Evolutionary conservation across 495 filamentous ascomycete genomes (phyloP), one percentile per base, ranked within the genome.

Genomic region (Cryomyces minteri): DNA sequence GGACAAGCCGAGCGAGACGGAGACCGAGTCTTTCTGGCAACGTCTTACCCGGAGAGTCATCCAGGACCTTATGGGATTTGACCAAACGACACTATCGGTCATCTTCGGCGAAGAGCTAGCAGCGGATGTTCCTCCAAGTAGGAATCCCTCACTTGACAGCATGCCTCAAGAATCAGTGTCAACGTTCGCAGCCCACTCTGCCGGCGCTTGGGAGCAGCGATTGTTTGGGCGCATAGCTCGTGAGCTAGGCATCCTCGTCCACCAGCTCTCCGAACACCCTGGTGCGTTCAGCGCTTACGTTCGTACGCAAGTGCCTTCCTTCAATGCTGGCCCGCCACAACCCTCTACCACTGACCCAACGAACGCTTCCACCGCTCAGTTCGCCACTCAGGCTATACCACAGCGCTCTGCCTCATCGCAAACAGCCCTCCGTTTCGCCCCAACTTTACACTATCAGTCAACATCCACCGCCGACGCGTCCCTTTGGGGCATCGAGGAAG

Each of bases 1-100:
- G 18, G 54, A 47, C 7, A 59, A 52, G 14, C 61, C 64, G 31
- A 66, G 61, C 61, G 66, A 67, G 37, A 63, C 66, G 11, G 55
- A 69, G 44, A 53, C 56, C 30, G 80, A 84, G 51, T 76, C 80
- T 0, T 70, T 92, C 47, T 88, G 82, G 85, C 75, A 74, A 44
- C 72, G 78, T 4, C 75, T 95, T 39, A 93, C 88, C 4, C 74
- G 84, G 43, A 80, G 79, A 54, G 80, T 95, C 12, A 87, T 98
- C 40, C 73, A 74, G 25, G 87, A 94, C 58, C 62, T 98, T 38
- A 80, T 98, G 57, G 87, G 92, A 4, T 84, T 96, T 43, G 87
- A 96, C 50, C 86, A 94, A 48, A 69, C 72, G 33, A 63, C 88
- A 31, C 73, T 96, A 5, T 80, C 80, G 2, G 74, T 94, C 28